Percentiles rank a stretch among this genome's conserved stretches.
These are phyloP conservation scores for Echium plantagineum DNA, from an alignment of 257 asterid species.

Conservation along the genomic window DNA sequence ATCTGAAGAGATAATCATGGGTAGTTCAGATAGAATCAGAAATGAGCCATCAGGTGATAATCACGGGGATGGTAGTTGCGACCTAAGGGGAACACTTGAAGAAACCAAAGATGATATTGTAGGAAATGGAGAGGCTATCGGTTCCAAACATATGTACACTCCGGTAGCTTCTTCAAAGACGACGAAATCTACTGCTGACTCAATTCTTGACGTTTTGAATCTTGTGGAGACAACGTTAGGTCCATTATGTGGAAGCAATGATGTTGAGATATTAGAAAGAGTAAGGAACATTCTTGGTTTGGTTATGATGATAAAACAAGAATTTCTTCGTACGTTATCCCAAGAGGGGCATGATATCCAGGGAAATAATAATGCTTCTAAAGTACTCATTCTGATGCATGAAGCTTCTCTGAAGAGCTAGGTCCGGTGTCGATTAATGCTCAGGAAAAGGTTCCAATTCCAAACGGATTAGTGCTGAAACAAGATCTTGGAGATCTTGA, in stretches of 20 bases:
- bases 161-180: slow-evolving; percentile 22
- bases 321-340: slow-evolving; percentile 20
- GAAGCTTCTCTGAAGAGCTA: slow-evolving; percentile 65
- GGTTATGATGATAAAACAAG: slow-evolving; percentile 47
- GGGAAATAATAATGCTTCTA: slow-evolving; percentile 30
- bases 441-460: slow-evolving; percentile 69
- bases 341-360: slow-evolving; percentile 28
- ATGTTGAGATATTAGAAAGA: slow-evolving; percentile 84
- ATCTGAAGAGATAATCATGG: not conserved
- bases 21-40: slow-evolving; percentile 17
- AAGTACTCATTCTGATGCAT: slow-evolving; percentile 32
- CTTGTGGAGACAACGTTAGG: slow-evolving; percentile 58
- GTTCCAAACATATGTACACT: slow-evolving; percentile 18
- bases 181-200: slow-evolving; percentile 33
- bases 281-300: slow-evolving; percentile 68
- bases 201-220: slow-evolving; percentile 41
- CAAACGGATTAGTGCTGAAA: slow-evolving; percentile 60
- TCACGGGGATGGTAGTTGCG: slow-evolving; percentile 31
- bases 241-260: slow-evolving; percentile 60
- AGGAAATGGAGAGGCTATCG: slow-evolving; percentile 19
- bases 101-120: slow-evolving; percentile 13
- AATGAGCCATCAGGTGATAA: slow-evolving; percentile 26
- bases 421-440: slow-evolving; percentile 78
- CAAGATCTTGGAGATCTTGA: slow-evolving; percentile 70
- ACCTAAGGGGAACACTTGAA: slow-evolving; percentile 13